phyloP scores from a whole-genome alignment of 345 rosid species.

The Rhodomyrtus tomentosa region DNA sequence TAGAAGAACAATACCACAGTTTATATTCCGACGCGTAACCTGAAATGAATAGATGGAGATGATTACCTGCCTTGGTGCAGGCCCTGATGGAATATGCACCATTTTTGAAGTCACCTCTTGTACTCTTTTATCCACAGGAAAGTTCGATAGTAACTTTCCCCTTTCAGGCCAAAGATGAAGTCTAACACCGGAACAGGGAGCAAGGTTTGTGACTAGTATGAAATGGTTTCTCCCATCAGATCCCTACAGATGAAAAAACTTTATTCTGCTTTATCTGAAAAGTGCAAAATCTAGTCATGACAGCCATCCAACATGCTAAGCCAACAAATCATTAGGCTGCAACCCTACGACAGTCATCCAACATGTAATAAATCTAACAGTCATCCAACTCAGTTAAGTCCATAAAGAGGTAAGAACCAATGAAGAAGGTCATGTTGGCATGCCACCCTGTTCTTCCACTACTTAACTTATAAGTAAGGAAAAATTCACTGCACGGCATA shows the following conservation, averaged over 20 bases:
- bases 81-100: conserved; percentile 91
- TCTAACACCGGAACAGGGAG: conserved; percentile 92
- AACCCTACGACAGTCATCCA: neutral
- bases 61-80: conserved; percentile 84
- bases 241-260: conserved; percentile 39
- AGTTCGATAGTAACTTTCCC: conserved; percentile 36
- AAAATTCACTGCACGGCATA: neutral
- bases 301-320: neutral
- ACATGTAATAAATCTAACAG: neutral
- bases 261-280: neutral
- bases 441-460: neutral
- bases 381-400: neutral
- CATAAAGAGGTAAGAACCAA: neutral
- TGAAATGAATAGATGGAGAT: conserved; percentile 3
- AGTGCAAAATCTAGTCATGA: neutral
- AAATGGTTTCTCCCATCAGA: conserved; percentile 75
- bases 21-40: neutral
- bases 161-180: conserved; percentile 92
- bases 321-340: neutral
- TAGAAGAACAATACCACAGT: neutral
- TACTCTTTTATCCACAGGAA: conserved; percentile 47
- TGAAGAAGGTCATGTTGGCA: neutral
- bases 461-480: neutral
- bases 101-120: conserved; percentile 85
- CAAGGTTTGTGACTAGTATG: conserved; percentile 87